These are phyloP conservation scores for Vanrija sp. DNA, from an alignment of 1,284 basidiomycete genomes.

Conservation along the genomic window DNA sequence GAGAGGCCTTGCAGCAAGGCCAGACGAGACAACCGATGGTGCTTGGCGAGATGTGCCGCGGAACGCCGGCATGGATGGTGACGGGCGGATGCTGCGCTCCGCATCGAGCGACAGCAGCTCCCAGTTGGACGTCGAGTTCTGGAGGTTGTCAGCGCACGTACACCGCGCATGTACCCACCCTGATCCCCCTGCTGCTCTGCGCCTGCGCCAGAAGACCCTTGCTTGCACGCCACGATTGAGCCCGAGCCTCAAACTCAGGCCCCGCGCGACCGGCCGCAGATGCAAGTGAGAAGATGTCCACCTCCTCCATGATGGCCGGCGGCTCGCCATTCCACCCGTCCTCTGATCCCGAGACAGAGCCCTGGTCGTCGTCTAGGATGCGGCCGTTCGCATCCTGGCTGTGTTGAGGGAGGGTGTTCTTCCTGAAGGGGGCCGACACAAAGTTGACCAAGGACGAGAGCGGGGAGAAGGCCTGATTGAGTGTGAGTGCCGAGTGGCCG, in stretches of 20 bases:
- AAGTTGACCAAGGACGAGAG: slow-evolving; percentile 21
- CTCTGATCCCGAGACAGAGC: slow-evolving; percentile 40
- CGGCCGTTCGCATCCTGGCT: background rate
- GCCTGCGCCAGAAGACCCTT: slow-evolving; percentile 2
- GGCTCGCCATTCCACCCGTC: slow-evolving; percentile 40
- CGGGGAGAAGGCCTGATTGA: background rate
- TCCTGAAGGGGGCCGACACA: slow-evolving; percentile 28
- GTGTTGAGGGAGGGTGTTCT: slow-evolving; percentile 3
- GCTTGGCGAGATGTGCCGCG: too few relatives aligned
- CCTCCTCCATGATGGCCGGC: slow-evolving; percentile 24
- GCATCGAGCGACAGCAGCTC: slow-evolving; percentile 1
- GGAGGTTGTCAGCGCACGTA: background rate
- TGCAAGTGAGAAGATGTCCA: slow-evolving; percentile 37
- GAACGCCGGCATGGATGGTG: slow-evolving; percentile 7
- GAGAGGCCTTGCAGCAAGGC: too few relatives aligned
- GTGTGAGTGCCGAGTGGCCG: background rate
- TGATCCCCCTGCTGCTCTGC: background rate
- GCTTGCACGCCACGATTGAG: slow-evolving; percentile 24
- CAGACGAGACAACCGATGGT: background rate
- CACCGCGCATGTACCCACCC: background rate
- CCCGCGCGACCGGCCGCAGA: slow-evolving; percentile 28
- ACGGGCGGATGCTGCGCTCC: slow-evolving; percentile 3
- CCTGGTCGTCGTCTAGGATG: slow-evolving; percentile 16
- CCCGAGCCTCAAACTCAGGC: slow-evolving; percentile 27
- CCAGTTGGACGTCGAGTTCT: slow-evolving; percentile 9